These are phyloP conservation scores for Phylloporus rhodoxanthus DNA, from an alignment of 768 basidiomycete genomes.

Conservation along the genomic window DNA sequence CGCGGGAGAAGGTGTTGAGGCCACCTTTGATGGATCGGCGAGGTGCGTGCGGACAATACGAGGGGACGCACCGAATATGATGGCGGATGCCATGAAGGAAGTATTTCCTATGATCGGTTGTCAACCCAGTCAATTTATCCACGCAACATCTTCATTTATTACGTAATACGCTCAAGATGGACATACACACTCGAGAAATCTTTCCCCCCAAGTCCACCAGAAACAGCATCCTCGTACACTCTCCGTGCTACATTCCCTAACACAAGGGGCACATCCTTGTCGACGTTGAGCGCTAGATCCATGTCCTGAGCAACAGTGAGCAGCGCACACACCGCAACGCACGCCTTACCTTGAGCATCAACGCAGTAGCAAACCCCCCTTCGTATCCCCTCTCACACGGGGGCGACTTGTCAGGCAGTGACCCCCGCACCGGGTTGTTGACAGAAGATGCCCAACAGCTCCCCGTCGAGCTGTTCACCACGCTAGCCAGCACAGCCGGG, in stretches of 20 bases:
- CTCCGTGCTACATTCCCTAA: constrained; percentile 58
- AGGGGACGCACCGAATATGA: constrained; percentile 64
- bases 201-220: constrained; percentile 51
- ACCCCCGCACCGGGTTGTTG: constrained; percentile 81
- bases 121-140: constrained; percentile 21
- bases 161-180: constrained; percentile 41
- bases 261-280: constrained; percentile 46
- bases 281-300: constrained; percentile 62
- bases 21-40: constrained; percentile 48
- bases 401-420: constrained; percentile 64
- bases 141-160: constrained; percentile 13
- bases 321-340: neutral
- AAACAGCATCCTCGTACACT: constrained; percentile 55
- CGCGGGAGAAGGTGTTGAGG: constrained; percentile 71
- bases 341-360: constrained; percentile 72
- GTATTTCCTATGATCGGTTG: constrained; percentile 17
- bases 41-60: neutral
- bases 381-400: constrained; percentile 81
- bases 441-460: constrained; percentile 78
- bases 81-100: constrained; percentile 40
- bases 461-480: constrained; percentile 83
- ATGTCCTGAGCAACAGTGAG: constrained; percentile 57
- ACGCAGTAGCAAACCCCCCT: constrained; percentile 76
- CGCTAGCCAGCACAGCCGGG: constrained; percentile 67
- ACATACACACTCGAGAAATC: constrained; percentile 82